Conservation (phyloP, 176 grass and related monocot genomes). For the Ensete ventricosum region DNA sequence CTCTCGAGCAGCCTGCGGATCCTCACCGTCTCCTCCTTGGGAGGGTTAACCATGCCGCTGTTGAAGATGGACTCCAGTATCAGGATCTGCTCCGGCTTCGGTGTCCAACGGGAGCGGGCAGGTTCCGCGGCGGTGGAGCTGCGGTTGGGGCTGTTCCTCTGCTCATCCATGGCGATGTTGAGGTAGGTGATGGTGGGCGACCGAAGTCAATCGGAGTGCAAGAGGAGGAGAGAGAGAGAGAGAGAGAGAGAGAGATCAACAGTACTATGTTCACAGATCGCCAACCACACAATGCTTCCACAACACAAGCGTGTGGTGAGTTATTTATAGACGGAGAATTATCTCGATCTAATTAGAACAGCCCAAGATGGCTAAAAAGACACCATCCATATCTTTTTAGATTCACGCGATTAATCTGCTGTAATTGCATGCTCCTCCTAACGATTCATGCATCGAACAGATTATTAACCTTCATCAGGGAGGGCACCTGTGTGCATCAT, state of each 20-base stretch:
- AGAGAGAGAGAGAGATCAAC: neutral
- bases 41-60: conserved; percentile 11
- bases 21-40: conserved; percentile 15
- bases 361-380: no score
- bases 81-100: conserved; percentile 13
- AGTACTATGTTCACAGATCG: neutral
- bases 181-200: neutral
- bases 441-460: no score
- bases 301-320: neutral
- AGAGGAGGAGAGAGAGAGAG: neutral
- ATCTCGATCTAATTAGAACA: neutral
- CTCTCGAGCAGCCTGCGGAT: conserved; percentile 17
- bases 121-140: neutral
- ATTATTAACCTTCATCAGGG: no score
- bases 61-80: conserved; percentile 22
- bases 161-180: neutral
- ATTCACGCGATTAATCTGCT: no score
- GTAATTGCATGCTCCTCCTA: no score
- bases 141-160: neutral
- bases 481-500: no score
- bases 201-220: neutral
- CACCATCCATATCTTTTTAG: no score
- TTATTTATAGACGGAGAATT: neutral
- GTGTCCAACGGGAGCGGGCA: conserved; percentile 5
- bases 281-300: neutral